phyloP scores from a whole-genome alignment of 2,329 filamentous ascomycete species.

The Ophiostoma australiae region DNA sequence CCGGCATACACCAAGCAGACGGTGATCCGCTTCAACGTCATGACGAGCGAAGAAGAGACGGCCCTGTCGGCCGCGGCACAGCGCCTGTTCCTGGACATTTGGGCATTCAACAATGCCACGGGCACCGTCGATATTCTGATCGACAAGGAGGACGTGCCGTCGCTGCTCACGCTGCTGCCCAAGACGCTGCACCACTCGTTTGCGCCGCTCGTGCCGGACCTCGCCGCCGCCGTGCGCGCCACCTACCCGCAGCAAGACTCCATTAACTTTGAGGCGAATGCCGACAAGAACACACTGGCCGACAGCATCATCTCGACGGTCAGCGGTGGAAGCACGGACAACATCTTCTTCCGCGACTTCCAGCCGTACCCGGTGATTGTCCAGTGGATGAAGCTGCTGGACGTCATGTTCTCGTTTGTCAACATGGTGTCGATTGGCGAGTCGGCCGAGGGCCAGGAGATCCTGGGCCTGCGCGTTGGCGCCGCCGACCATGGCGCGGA shows the following conservation, averaged over 20 bases:
- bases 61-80: conserved; percentile 69
- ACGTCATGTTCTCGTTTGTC: conserved; percentile 76
- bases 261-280: conserved; percentile 27
- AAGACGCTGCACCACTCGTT: conserved; percentile 65
- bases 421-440: conserved; percentile 73
- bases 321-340: conserved; percentile 45
- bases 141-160: conserved; percentile 68
- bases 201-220: conserved; percentile 70
- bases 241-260: conserved; percentile 4
- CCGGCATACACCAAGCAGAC: conserved; percentile 67
- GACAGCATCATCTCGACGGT: not conserved
- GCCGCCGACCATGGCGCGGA: conserved; percentile 29
- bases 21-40: conserved; percentile 84
- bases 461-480: conserved; percentile 74
- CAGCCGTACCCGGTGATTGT: conserved; percentile 69
- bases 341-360: conserved; percentile 88
- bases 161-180: conserved; percentile 74
- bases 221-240: conserved; percentile 63
- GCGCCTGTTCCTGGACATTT: conserved; percentile 79
- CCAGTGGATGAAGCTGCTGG: conserved; percentile 78
- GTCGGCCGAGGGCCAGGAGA: conserved; percentile 83
- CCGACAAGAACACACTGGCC: not conserved
- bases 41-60: conserved; percentile 60
- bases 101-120: conserved; percentile 76
- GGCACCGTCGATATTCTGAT: conserved; percentile 69